phyloP scores from a whole-genome alignment of 2,329 filamentous ascomycete genomes.

The Xylariales sp. region DNA sequence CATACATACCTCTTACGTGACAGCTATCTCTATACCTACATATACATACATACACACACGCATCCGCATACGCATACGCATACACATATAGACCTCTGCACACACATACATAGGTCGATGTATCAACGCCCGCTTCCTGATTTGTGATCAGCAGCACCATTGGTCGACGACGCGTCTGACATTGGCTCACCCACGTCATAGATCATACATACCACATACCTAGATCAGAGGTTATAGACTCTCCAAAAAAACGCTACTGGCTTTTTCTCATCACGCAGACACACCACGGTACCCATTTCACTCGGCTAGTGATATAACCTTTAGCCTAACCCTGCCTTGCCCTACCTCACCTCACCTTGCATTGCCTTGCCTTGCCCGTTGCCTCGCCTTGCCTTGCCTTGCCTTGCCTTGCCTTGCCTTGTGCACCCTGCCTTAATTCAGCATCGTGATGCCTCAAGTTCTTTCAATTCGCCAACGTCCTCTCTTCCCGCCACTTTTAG shows the following conservation, averaged over 20 bases:
- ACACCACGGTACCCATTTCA: not conserved
- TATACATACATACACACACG: not conserved
- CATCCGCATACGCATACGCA: not conserved
- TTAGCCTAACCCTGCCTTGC: not conserved
- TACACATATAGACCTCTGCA: not conserved
- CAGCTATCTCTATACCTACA: not conserved
- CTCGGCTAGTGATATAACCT: too few species aligned
- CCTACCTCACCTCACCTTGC: not conserved
- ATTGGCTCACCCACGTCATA: constrained; percentile 27
- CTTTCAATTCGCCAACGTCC: constrained; percentile 9
- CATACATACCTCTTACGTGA: too few species aligned
- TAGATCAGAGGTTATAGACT: too few species aligned
- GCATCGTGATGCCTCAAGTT: constrained; percentile 28
- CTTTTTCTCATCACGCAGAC: not conserved
- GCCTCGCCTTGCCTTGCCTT: not conserved
- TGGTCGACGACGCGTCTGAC: constrained; percentile 3
- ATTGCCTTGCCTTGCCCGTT: not conserved
- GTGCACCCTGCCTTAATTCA: not conserved
- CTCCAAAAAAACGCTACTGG: too few species aligned
- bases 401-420: not conserved
- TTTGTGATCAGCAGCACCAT: constrained; percentile 30
- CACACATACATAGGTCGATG: not conserved
- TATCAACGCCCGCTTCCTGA: constrained; percentile 16
- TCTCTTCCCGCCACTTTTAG: not conserved
- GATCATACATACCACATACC: not conserved